Evolutionary conservation across 345 rosid genomes (phyloP), one percentile per base, ranked within the genome.

Genomic region (Sonneratia alba): DNA sequence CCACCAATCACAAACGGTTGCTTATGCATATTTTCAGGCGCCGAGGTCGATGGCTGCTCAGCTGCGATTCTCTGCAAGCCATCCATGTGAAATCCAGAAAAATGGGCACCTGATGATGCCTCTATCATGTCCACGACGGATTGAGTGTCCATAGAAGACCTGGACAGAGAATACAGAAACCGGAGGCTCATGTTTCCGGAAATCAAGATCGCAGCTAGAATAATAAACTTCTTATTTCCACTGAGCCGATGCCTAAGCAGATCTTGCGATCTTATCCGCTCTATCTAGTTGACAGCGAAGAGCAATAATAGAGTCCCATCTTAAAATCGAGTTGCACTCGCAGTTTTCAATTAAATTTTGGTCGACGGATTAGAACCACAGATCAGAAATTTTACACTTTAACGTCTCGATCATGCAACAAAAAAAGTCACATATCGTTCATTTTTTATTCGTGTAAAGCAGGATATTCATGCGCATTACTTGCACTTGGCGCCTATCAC

Each of bases 1-100:
- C 82, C 53, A 91, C 96, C 98, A 66, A 94, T 94, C 21, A 94
- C 91, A 85, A 91, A 94, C 66, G 98, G 98, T 78, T 94, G 96
- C 63, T 85, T 88, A 61, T 79, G 82, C 81, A 91, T 71, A 67
- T 80, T 83, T 18, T 83, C 85, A 67, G 84, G 73, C 32, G 83
- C 78, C 10, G 88, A 86, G 69, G 84, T 79, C 51, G 86, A 81
- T 43, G 88, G 81, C 65, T 83, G 85, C 78, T 76, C 83, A 15
- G 76, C 84, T 27, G 55, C 73, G 67, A 49, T 80, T 2, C 76
- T 62, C 53, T 79, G 85, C 81, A 88, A 69, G 53, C 83, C 93
- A 83, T 93, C 76, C 91, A 91, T 85, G 78, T 87, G 91, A 79
- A 91, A 87, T 38, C 96, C 96, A 71, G 98, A 91, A 82, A 87